phyloP scores from a whole-genome alignment of 179 eudicot genomes.

The Sideroxylon spinosum region DNA sequence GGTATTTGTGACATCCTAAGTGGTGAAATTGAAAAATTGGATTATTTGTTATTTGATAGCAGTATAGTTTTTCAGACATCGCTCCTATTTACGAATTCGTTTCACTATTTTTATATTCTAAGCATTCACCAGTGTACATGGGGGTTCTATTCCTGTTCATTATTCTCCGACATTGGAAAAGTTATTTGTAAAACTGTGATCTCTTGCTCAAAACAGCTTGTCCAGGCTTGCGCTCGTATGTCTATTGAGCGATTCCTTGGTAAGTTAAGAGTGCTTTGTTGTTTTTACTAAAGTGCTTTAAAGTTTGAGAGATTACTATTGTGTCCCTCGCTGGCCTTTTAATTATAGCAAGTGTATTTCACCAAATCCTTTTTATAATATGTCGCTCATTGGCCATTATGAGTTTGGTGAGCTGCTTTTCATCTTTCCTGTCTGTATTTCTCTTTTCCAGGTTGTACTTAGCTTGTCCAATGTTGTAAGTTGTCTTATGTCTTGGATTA shows the following conservation, averaged over 20 bases:
- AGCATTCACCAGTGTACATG: not conserved
- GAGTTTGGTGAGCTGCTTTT: not conserved
- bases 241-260: not conserved
- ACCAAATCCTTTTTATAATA: not conserved
- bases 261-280: not conserved
- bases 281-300: not conserved
- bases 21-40: not conserved
- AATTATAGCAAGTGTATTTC: not conserved
- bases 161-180: not conserved
- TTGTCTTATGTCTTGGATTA: not conserved
- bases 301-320: not conserved
- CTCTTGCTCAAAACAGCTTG: not conserved
- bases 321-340: not conserved
- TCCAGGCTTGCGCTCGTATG: too few species aligned
- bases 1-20: not conserved
- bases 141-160: not conserved
- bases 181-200: not conserved
- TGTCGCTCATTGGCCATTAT: not conserved
- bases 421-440: not conserved
- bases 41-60: not conserved
- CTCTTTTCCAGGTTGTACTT: not conserved
- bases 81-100: not conserved
- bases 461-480: too few species aligned
- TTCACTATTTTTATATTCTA: too few species aligned
- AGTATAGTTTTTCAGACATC: not conserved